Base-by-base conservation (phyloP, 345 rosid species). In the Corchorus olitorius region DNA sequence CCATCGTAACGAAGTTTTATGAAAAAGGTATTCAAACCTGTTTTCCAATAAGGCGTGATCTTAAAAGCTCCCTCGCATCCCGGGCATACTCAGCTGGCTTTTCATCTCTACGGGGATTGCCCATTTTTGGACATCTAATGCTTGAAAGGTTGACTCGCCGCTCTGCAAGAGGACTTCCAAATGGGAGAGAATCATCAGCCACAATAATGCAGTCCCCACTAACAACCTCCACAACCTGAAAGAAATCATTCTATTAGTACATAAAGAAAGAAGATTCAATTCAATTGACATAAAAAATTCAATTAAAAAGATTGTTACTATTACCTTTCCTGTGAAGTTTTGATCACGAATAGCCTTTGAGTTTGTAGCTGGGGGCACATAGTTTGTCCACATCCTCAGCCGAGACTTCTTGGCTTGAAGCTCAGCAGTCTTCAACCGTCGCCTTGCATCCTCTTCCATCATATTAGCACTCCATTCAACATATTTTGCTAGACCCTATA, bases 401-500 rank as follows among this genome's bases (percentile, higher is more conserved):
- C 94, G 86, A 65, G 52, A 84, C 84, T 91, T 94, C 86, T 94
- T 97, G 76, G 97, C 95, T 73, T 94, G 88, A 83, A 94, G 98
- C 72, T 97, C 99, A 27, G 96, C 93, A 79, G 87, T 75, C 88
- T 92, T 94, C 74, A 97, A 77, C 78, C 73, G 81, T 72, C 88
- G 88, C 81, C 87, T 94, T 68, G 95, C 91, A 72, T 93, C 97
- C 65, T 94, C 97, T 87, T 97, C 98, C 97, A 97, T 89, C 97
- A 90, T 87, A 82, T 89, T 94, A 37, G 97, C 99, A 82, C 98
- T 97, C 99, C 99, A 97, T 73, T 94, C 99, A 76, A 97, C 93
- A 84, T 83, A 97, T 85, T 91, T 92, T 75, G 98, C 98, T 62
- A 97, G 88, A 70, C 99, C 98, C 99, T 97, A 73, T 34, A 82